Base-by-base conservation (phyloP, 371 early-diverging fungal species). In the Mortierella sp. region DNA sequence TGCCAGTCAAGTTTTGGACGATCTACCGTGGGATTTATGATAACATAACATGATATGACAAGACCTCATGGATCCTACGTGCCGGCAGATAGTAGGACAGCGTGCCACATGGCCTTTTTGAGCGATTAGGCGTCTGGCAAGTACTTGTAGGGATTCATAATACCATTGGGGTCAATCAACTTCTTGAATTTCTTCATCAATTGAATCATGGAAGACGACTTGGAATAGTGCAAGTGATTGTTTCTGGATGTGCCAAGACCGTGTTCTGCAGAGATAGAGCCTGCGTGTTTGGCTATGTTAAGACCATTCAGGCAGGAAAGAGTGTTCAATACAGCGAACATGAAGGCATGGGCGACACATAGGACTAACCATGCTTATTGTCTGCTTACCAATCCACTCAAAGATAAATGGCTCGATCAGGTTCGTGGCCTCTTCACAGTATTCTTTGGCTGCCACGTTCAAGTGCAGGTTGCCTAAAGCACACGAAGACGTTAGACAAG, bases 391-490 rank as follows among this genome's bases (percentile, higher is more conserved):
- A 68, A 91, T 91, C 92, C 92, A 93, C 80, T 98, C 95, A 71
- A 95, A 98, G 9, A 98, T 83, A 64, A 82, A 95, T n/a, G 97
- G 96, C 81, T 98, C 99, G 45, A 98, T 91, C 41, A 91, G 69
- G 26, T 82, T 71, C 24, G 89, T 85, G 0, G 92, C 83, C 18
- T 86, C 79, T 26, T 76, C 67, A 52, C 86, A 82, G 52, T 87
- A 90, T 31, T 79, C 68, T 26, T 82, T 81, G 5, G 95, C 90
- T 16, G 91, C 91, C 39, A 98, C 89, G 79, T 97, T 97, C 62
- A 98, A 82, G 80, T 98, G 98, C 61, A 98, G 65, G 78, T 98
- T 98, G 18, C 94, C 91, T 80, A 61, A 24, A 24, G 12, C n/a
- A 43, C 52, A 30, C 16, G 53, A 48, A 12, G 39, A 50, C 1